phyloP scores from a whole-genome alignment of 108 stramenopile species.

The Skeletonema menzelii region DNA sequence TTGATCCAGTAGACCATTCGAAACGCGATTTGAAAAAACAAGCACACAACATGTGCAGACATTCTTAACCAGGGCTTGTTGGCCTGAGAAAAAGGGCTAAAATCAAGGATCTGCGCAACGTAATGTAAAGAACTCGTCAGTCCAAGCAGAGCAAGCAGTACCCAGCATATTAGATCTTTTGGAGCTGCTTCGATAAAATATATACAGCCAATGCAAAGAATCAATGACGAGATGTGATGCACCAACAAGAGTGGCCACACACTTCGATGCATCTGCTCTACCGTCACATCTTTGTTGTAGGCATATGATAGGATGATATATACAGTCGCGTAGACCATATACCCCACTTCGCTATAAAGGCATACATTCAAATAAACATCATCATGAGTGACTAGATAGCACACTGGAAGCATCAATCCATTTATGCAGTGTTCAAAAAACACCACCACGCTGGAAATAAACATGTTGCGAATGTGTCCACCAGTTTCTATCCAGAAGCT shows the following conservation, averaged over 20 bases:
- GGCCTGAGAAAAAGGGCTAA: conserved; percentile 25
- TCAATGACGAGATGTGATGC: conserved; percentile 30
- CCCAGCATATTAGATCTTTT: conserved; percentile 22
- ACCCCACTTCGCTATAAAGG: conserved; percentile 34
- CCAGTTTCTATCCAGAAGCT: conserved; percentile 38
- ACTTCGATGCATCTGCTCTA: conserved; percentile 38
- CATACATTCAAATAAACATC: conserved; percentile 25
- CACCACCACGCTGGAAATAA: conserved; percentile 21
- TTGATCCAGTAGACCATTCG: conserved; percentile 29
- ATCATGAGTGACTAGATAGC: conserved; percentile 23
- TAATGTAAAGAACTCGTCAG: conserved; percentile 36
- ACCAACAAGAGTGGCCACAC: conserved; percentile 35
- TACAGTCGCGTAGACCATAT: conserved; percentile 23
- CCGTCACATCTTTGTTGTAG: conserved; percentile 22
- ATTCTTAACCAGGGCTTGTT: conserved; percentile 29
- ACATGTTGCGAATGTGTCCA: conserved; percentile 32
- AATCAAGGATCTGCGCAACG: conserved; percentile 34
- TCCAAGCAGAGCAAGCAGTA: conserved; percentile 28
- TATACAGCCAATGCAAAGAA: conserved; percentile 26
- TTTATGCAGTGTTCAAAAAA: conserved; percentile 33
- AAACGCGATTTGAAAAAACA: conserved; percentile 20
- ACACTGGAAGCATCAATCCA: conserved; percentile 24
- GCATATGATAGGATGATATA: conserved; percentile 17
- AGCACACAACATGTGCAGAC: conserved; percentile 26
- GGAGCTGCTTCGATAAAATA: conserved; percentile 15